Evolutionary conservation across 495 filamentous ascomycete genomes (phyloP).

Genomic region (Parachaetomium inaequale): DNA sequence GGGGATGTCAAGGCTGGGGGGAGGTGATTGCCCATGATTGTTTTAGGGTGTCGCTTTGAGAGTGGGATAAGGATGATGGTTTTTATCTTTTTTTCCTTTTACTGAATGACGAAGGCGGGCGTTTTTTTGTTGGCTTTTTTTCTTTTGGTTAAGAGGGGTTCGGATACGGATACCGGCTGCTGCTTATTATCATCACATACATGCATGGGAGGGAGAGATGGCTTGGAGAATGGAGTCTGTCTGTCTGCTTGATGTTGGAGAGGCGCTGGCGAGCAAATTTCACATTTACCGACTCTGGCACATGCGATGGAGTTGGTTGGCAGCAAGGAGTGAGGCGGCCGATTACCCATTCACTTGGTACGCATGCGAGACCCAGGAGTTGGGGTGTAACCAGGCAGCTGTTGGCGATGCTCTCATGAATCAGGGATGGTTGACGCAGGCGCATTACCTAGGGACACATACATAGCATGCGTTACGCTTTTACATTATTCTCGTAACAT

Average conservation of each 20-base stretch:
- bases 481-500: neutral
- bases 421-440: neutral
- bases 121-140: slow-evolving; percentile 6
- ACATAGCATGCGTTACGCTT: neutral
- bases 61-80: too few species aligned
- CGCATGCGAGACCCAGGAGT: neutral
- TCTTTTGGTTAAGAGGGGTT: neutral
- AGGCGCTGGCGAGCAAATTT: neutral
- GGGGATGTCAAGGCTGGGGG: slow-evolving; percentile 1
- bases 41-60: too few species aligned
- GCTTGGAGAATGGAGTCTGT: neutral
- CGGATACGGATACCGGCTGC: neutral
- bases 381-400: neutral
- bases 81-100: too few species aligned
- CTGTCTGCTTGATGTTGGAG: neutral
- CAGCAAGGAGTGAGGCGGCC: neutral
- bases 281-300: too few species aligned
- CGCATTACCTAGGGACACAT: neutral
- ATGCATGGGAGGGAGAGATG: slow-evolving; percentile 5
- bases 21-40: too few species aligned
- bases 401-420: neutral
- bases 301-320: neutral
- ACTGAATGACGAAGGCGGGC: too few species aligned
- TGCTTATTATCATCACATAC: neutral
- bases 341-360: too few species aligned